phyloP scores from a whole-genome alignment of 176 grass and related monocot genomes.

The Oropetium thomaeum region DNA sequence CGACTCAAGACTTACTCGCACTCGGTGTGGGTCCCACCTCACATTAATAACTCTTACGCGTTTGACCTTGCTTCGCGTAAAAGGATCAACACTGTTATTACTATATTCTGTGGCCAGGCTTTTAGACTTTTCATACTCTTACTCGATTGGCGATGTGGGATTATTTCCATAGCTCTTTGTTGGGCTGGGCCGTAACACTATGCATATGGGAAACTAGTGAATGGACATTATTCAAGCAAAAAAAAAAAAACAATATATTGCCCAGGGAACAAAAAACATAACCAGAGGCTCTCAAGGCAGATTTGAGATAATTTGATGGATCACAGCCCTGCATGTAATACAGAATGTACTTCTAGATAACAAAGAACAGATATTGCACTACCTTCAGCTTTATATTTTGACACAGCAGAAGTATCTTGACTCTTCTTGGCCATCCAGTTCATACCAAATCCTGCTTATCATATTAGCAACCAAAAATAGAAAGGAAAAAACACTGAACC shows the following conservation, averaged over 20 bases:
- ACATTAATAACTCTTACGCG: too few species aligned
- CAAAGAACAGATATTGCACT: slow-evolving; percentile 6
- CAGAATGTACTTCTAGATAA: not conserved
- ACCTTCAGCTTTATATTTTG: slow-evolving; percentile 37
- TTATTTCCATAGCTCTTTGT: too few species aligned
- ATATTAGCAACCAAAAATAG: not conserved
- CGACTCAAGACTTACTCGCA: too few species aligned
- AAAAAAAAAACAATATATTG: not conserved
- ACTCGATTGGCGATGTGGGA: too few species aligned
- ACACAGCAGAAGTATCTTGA: slow-evolving; percentile 11
- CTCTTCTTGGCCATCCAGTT: slow-evolving; percentile 19
- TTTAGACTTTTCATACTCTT: too few species aligned
- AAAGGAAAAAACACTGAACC: too few species aligned
- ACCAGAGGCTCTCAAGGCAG: not conserved
- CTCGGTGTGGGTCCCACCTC: too few species aligned
- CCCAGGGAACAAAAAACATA: not conserved
- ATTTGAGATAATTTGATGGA: not conserved
- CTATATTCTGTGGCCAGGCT: too few species aligned
- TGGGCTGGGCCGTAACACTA: too few species aligned
- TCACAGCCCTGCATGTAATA: not conserved
- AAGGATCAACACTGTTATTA: too few species aligned
- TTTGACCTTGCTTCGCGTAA: too few species aligned
- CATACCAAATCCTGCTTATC: slow-evolving; percentile 6
- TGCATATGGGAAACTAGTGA: not conserved
- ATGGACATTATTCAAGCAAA: not conserved